These are phyloP conservation scores for Ilex aquifolium DNA, from an alignment of 257 asterid species.

Conservation along the genomic window DNA sequence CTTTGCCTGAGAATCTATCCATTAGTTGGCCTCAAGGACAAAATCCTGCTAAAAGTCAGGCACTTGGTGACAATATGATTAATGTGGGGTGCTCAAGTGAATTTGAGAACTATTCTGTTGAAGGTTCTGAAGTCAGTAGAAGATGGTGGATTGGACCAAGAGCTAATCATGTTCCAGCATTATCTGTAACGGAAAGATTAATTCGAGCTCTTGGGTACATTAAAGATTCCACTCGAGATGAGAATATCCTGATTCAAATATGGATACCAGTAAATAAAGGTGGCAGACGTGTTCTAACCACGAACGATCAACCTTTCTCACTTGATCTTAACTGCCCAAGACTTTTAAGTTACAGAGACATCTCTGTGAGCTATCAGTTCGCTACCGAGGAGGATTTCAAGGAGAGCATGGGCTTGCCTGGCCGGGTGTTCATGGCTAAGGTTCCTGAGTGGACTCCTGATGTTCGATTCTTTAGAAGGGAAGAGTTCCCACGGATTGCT, in stretches of 20 bases:
- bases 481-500: conserved; percentile 73
- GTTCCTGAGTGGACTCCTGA: conserved; percentile 98
- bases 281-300: conserved; percentile 66
- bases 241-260: conserved; percentile 65
- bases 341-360: conserved; percentile 67
- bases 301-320: conserved; percentile 56
- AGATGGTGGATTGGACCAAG: conserved; percentile 76
- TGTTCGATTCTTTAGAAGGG: conserved; percentile 64
- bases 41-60: conserved; percentile 19
- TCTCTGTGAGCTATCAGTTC: conserved; percentile 64
- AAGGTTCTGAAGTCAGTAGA: conserved; percentile 31
- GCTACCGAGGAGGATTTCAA: conserved; percentile 63
- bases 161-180: conserved; percentile 20
- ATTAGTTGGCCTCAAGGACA: conserved; percentile 34
- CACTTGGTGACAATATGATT: conserved; percentile 22
- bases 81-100: conserved; percentile 18
- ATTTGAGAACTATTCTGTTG: conserved; percentile 21
- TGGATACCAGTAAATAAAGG: conserved; percentile 75
- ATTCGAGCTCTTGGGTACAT: conserved; percentile 51
- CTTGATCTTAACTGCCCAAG: conserved; percentile 55
- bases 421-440: conserved; percentile 65
- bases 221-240: conserved; percentile 47
- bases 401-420: conserved; percentile 74
- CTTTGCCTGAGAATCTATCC: conserved; percentile 46
- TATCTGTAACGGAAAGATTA: conserved; percentile 67